Percentiles rank a stretch among this genome's conserved stretches.
These are phyloP conservation scores for Vigna hirtella DNA, from an alignment of 306 rosid species.

Conservation along the genomic window DNA sequence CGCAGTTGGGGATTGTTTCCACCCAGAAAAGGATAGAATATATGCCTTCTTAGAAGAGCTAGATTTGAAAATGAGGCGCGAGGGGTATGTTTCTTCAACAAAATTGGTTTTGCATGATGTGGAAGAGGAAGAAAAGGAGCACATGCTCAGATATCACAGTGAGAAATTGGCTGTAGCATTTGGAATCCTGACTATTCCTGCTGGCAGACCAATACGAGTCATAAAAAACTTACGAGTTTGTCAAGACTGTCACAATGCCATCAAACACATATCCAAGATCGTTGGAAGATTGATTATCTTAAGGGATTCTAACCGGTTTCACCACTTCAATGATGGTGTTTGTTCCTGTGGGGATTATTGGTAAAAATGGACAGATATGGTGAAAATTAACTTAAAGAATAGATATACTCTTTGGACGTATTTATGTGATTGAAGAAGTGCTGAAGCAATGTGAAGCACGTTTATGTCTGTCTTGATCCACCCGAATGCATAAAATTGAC, in stretches of 20 bases:
- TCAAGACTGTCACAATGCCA: constrained; percentile 84
- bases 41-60: constrained; percentile 73
- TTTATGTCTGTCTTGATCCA: not conserved
- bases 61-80: constrained; percentile 66
- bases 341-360: constrained; percentile 89
- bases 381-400: constrained; percentile 2
- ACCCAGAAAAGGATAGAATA: constrained; percentile 66
- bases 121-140: constrained; percentile 83
- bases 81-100: constrained; percentile 77
- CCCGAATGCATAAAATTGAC: constrained; percentile 26
- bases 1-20: constrained; percentile 73
- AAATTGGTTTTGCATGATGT: constrained; percentile 84
- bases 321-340: constrained; percentile 72
- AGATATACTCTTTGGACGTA: too few species aligned
- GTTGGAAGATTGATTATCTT: constrained; percentile 70
- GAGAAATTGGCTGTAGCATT: constrained; percentile 90
- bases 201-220: constrained; percentile 84
- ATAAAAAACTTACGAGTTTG: constrained; percentile 83
- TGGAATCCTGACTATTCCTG: constrained; percentile 71
- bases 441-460: too few species aligned
- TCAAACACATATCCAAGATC: constrained; percentile 79
- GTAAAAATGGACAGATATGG: constrained; percentile 48
- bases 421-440: too few species aligned
- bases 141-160: constrained; percentile 79
- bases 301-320: constrained; percentile 83